Evolutionary conservation across 768 basidiomycete genomes (phyloP), one percentile per base, ranked within the genome.

Genomic region (Lyophyllum shimeji): DNA sequence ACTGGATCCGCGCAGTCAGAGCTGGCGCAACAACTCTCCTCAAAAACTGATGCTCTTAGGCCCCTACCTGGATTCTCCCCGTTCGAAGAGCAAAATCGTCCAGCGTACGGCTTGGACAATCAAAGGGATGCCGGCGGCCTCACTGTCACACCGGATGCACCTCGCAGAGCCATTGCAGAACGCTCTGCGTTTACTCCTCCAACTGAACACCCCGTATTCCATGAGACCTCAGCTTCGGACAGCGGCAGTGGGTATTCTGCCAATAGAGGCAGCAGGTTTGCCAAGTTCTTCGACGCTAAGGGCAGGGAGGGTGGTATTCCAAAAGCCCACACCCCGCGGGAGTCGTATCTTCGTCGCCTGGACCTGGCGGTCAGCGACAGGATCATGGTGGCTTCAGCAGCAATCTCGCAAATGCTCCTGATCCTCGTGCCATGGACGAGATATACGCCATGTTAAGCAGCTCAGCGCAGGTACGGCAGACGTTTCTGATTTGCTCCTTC

Each of bases 201-300:
- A 6, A 43, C 53, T 2, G 60, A 60, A 34, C 53, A 59, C 37
- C 23, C 58, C 6, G 50, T 57, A 31, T 56, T 56, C 31, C 50
- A 46, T 23, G 57, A 56, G 20, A 11, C 50, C 12, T 34, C 51
- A 9, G 53, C 59, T 67, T 45, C 53, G 8, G 74, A 74, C 8
- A 71, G 63, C 50, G 74, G 74, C 23, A 75, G 76, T 24, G 77
- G 80, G 29, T 74, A 81, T 64, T 75, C 82, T 13, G 72, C 76
- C 29, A 78, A 77, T 23, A 90, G 87, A 68, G 90, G 90, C 39
- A 93, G 90, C 66, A 85, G 91, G 34, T 89, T 93, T 67, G 91
- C 90, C 29, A 93, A 92, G 67, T 91, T 92, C 69, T 93, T 93
- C 60, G 90, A 93, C 61, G 80, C 80, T n/a, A 91, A 89, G 68